Conservation (phyloP, 2,329 filamentous ascomycete genomes). For the Alternaria dauci region DNA sequence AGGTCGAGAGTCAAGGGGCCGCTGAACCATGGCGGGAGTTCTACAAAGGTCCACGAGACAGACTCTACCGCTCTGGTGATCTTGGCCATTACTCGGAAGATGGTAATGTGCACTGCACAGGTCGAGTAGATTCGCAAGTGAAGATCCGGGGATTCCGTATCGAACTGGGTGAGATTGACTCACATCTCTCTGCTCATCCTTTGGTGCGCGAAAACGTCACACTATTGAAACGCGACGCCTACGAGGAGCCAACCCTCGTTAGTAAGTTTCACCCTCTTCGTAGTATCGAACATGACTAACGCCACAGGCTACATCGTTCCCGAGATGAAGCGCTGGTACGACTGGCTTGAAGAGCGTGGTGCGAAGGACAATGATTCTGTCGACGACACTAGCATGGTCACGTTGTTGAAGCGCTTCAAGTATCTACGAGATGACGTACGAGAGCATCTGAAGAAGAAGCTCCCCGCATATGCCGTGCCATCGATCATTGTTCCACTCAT, state of each 20-base stretch:
- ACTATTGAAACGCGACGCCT: slow-evolving; percentile 80
- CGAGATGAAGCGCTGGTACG: slow-evolving; percentile 75
- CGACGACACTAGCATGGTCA: slow-evolving; percentile 62
- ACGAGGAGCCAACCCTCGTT: slow-evolving; percentile 85
- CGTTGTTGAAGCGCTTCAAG: slow-evolving; percentile 67
- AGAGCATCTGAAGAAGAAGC: slow-evolving; percentile 73
- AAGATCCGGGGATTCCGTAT: slow-evolving; percentile 97
- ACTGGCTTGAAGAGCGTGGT: slow-evolving; percentile 66
- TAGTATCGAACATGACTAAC: slow-evolving; percentile 5
- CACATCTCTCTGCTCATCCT: slow-evolving; percentile 75
- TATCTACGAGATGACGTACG: slow-evolving; percentile 67
- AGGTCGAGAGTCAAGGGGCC: slow-evolving; percentile 56
- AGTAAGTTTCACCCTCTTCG: slow-evolving; percentile 56
- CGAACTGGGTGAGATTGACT: slow-evolving; percentile 93
- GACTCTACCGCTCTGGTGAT: slow-evolving; percentile 88
- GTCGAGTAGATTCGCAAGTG: slow-evolving; percentile 86
- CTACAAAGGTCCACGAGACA: slow-evolving; percentile 83
- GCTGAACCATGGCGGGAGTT: slow-evolving; percentile 78
- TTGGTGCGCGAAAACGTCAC: slow-evolving; percentile 87
- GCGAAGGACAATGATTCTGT: slow-evolving; percentile 48
- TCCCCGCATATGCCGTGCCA: slow-evolving; percentile 79
- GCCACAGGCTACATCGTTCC: slow-evolving; percentile 76
- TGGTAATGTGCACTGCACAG: slow-evolving; percentile 79
- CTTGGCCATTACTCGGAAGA: slow-evolving; percentile 76
- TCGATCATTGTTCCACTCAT: slow-evolving; percentile 76